Percentiles rank a stretch among this genome's conserved stretches.
Evolutionary conservation across 192 early-diverging fungal genomes (phyloP).

Genomic region (Geosiphon pyriformis): DNA sequence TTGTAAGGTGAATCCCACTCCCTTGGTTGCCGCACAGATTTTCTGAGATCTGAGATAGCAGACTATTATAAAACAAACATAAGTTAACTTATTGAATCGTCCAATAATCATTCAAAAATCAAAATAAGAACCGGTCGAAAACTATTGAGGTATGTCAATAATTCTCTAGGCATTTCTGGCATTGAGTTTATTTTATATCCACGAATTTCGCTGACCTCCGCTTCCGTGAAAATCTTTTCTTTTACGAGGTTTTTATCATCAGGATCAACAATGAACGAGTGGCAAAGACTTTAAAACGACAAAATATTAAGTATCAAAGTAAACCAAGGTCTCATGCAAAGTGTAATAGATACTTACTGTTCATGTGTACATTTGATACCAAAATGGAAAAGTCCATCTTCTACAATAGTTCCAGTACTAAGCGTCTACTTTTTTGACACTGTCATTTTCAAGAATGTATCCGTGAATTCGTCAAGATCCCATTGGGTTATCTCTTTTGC

Average conservation of each 20-base stretch:
- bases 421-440: no score
- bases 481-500: no score
- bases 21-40: neutral
- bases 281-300: conserved; percentile 24
- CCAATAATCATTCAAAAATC: neutral
- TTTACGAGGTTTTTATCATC: conserved; percentile 19
- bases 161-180: conserved; percentile 16
- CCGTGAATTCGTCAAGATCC: no score
- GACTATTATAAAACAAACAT: neutral
- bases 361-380: no score
- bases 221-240: conserved; percentile 24
- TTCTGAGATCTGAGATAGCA: neutral
- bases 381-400: no score
- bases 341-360: no score
- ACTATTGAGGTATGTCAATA: conserved; percentile 6
- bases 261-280: conserved; percentile 23
- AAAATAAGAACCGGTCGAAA: neutral
- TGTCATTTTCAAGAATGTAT: no score
- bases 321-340: no score
- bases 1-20: neutral
- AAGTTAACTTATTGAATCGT: neutral
- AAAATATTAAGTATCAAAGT: no score
- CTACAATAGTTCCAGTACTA: no score
- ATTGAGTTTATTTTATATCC: conserved; percentile 14
- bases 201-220: conserved; percentile 19